Evolutionary conservation across 352 stramenopile genomes (phyloP), one percentile per base, ranked within the genome.

Genomic region (Paralagenidium karlingii): DNA sequence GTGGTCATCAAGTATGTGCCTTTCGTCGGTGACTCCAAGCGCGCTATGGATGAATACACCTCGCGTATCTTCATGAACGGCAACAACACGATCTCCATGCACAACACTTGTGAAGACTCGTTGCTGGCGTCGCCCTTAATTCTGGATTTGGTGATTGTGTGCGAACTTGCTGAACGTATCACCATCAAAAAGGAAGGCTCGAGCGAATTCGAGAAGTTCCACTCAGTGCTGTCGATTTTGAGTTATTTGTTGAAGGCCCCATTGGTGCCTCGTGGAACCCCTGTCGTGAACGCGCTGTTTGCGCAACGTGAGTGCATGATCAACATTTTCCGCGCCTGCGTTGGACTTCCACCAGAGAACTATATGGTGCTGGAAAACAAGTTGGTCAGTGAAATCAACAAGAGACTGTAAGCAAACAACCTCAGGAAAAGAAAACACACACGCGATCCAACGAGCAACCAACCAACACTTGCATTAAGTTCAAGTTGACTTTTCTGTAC

Each of bases 1-100:
- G 96, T 99, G 29, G 96, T 99, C 16, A 99, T 99, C 69, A 99
- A 99, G 77, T 99, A 99, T 63, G 94, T 99, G 34, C 96, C 96
- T 26, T 97, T 96, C 55, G 96, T 99, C 10, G 94, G 87, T 46
- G 96, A 99, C 78, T 97, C 82, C 49, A 99, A 99, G 76, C 91
- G 96, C 43, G 96, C 96, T n/a, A 90, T 99, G 64, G 96, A 99
- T 53, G 96, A 99, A 73, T 99, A 99, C 71, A 99, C 94, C 21
- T 98, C 83, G 18, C 96, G 99, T 75, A 99, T 99, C 55, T 99
- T 99, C 65, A 97, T 99, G 94, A 97, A 97, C 43, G 96, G 96
- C 46, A 96, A 84, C 44, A 99, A 99, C 70, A 99, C 96, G n/a
- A 99, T 99, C 64, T 94, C 94, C 21, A 98, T 99, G 94, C 96